A percentile compares a stretch with the other conserved stretches of the same genome.
Conservation (phyloP, 495 filamentous ascomycete genomes). For the Penicillium flavigenum region DNA sequence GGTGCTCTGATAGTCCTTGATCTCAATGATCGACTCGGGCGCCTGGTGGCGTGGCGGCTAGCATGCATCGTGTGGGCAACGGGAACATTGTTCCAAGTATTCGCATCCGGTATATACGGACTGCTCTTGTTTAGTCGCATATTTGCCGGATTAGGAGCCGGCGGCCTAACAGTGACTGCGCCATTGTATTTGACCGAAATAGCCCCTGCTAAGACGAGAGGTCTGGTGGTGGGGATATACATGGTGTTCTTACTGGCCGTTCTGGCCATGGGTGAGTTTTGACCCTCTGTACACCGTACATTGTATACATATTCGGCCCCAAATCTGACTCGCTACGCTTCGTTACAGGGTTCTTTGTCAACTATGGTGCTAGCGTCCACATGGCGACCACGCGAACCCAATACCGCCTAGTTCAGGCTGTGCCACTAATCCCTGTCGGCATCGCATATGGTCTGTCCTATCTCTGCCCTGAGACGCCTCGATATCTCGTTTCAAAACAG, state of each 20-base stretch:
- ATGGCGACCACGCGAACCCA: slow-evolving; percentile 41
- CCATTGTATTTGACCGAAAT: slow-evolving; percentile 55
- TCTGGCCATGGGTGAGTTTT: slow-evolving; percentile 38
- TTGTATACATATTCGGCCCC: not conserved
- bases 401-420: slow-evolving; percentile 47
- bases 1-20: slow-evolving; percentile 41
- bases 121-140: slow-evolving; percentile 46
- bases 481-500: slow-evolving; percentile 42
- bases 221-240: slow-evolving; percentile 49
- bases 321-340: slow-evolving; percentile 1
- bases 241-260: slow-evolving; percentile 49
- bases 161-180: slow-evolving; percentile 47
- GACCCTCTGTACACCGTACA: not conserved
- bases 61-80: slow-evolving; percentile 41
- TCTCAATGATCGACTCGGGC: slow-evolving; percentile 44
- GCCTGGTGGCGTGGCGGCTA: slow-evolving; percentile 41
- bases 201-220: slow-evolving; percentile 48
- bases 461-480: slow-evolving; percentile 42
- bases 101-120: slow-evolving; percentile 46
- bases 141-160: slow-evolving; percentile 48
- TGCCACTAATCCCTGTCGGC: slow-evolving; percentile 44
- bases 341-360: slow-evolving; percentile 47
- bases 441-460: slow-evolving; percentile 39
- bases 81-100: slow-evolving; percentile 45
- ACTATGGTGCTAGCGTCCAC: slow-evolving; percentile 44